These are phyloP conservation scores for Sicyos edulis DNA, from an alignment of 306 rosid species.

Conservation along the genomic window DNA sequence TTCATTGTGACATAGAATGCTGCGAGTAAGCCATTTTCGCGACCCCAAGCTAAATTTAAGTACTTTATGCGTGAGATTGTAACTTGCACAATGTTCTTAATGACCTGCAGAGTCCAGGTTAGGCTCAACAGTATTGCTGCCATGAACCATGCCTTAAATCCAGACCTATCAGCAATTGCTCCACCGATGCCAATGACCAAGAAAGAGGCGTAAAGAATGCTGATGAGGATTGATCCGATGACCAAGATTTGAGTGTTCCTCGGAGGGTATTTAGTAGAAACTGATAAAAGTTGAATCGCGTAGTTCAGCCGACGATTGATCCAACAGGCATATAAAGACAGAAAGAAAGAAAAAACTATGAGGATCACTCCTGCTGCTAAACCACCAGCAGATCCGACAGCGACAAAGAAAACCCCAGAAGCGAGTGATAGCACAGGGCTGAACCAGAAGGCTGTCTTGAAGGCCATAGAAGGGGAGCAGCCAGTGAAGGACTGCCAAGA, in stretches of 20 bases:
- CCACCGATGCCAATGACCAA: constrained; percentile 57
- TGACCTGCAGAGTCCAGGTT: constrained; percentile 67
- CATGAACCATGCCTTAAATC: constrained; percentile 34
- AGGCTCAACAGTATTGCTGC: constrained; percentile 50
- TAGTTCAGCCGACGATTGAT: constrained; percentile 42
- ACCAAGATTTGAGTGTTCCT: constrained; percentile 27
- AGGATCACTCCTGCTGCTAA: constrained; percentile 40
- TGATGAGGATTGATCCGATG: constrained; percentile 20
- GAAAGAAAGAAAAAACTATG: constrained; percentile 36
- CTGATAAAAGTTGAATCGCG: constrained; percentile 36
- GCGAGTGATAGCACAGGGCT: constrained; percentile 50
- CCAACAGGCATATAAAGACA: constrained; percentile 68
- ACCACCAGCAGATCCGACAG: constrained; percentile 32
- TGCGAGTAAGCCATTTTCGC: constrained; percentile 23
- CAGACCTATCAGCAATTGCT: constrained; percentile 34
- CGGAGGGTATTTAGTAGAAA: constrained; percentile 43
- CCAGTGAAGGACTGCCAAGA: constrained; percentile 47
- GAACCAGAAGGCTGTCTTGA: constrained; percentile 49
- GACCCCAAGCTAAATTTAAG: constrained; percentile 31
- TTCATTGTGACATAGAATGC: constrained; percentile 44
- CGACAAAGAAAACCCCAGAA: constrained; percentile 36
- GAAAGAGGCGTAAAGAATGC: constrained; percentile 47
- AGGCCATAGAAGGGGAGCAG: constrained; percentile 38
- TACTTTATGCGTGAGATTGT: constrained; percentile 54
- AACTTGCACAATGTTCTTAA: constrained; percentile 52